Percentiles rank a stretch among this genome's conserved stretches.
These are phyloP conservation scores for Chamaecyparis obtusa DNA, from an alignment of 75 land plant genomes.

Conservation along the genomic window DNA sequence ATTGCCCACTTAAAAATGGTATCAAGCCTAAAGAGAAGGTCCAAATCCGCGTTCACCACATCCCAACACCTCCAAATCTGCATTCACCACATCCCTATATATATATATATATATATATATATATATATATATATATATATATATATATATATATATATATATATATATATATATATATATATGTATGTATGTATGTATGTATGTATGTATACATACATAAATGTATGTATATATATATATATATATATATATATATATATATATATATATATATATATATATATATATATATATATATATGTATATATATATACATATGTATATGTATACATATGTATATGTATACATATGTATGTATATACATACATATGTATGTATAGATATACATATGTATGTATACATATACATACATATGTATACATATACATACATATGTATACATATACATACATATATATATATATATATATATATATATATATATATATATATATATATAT, in stretches of 20 bases:
- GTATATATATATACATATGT: conserved; percentile 38
- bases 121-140: neutral
- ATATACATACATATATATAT: too few relatives aligned
- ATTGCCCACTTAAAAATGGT: too few relatives aligned
- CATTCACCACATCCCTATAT: too few relatives aligned
- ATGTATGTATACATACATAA: too few relatives aligned
- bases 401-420: neutral
- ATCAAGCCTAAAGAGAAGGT: too few relatives aligned
- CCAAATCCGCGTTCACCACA: too few relatives aligned
- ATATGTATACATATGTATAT: conserved; percentile 36
- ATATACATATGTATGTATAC: neutral
- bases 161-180: neutral
- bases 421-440: neutral
- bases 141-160: neutral
- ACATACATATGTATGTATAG: neutral
- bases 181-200: neutral
- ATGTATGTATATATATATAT: neutral
- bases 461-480: too few relatives aligned
- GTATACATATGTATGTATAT: conserved; percentile 36
- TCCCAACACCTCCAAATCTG: too few relatives aligned
- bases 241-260: neutral
- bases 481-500: neutral
- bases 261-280: neutral
- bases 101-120: neutral
- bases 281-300: conserved; percentile 15